A percentile compares a stretch with the other conserved stretches of the same genome.
Evolutionary conservation across 164 flowering plant genomes (phyloP).

Genomic region (Vitis riparia): DNA sequence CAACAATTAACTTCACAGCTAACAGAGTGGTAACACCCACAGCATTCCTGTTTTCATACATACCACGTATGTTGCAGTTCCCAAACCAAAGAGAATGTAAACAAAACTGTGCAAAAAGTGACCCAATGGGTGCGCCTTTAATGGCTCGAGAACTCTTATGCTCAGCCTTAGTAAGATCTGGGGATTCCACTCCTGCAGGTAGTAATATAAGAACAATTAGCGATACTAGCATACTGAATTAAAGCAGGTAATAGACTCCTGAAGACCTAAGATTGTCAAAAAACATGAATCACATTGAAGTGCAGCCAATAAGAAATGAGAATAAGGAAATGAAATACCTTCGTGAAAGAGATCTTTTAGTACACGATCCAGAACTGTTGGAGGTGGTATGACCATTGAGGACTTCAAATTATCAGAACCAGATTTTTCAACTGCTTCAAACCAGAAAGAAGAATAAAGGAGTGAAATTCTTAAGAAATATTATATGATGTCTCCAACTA

Average conservation of each 20-base stretch:
- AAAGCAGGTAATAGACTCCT: too few relatives aligned
- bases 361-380: constrained; percentile 88
- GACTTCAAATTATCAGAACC: constrained; percentile 67
- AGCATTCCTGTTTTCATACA: constrained; percentile 10
- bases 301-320: not conserved
- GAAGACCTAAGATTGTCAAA: not conserved
- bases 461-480: constrained; percentile 4
- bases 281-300: not conserved
- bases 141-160: constrained; percentile 69
- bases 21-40: constrained; percentile 4
- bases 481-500: not conserved
- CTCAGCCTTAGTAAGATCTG: constrained; percentile 45
- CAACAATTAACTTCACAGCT: not conserved
- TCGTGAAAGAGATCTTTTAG: constrained; percentile 91
- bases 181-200: constrained; percentile 34
- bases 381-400: constrained; percentile 72
- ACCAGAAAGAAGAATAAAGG: constrained; percentile 5
- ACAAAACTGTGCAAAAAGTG: constrained; percentile 94
- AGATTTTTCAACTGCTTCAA: constrained; percentile 62
- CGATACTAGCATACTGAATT: not conserved
- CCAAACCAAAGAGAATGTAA: constrained; percentile 92
- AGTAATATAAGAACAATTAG: constrained; percentile 1
- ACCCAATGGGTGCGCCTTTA: constrained; percentile 85
- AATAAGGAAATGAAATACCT: constrained; percentile 38
- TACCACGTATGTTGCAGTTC: constrained; percentile 93